Evolutionary conservation across 257 asterid genomes (phyloP), one percentile per base, ranked within the genome.

Genomic region (Lithospermum erythrorhizon): DNA sequence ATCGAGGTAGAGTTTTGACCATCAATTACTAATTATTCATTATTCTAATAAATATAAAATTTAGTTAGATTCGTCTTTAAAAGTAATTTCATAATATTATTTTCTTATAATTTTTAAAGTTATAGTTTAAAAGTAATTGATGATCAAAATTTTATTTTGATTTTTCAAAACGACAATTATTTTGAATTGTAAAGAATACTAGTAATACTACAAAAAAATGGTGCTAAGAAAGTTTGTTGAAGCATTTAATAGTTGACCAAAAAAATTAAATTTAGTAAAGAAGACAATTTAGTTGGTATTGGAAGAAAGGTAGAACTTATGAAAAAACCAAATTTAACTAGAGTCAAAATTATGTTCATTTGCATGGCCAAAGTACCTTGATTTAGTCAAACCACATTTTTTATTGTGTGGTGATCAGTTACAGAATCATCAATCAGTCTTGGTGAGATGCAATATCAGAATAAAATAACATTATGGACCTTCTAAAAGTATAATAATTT

Each of bases 351-450:
- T 41, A 37, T 61, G 53, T 19, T 16, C 25, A 21, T 52, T 23
- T 53, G 57, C 24, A 53, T 19, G 57, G 25, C 25, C 27, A 18
- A 20, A 15, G 32, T 22, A 55, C 16, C 17, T 55, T 21, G 37
- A 22, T 27, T 22, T 20, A n/a, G 14, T 20, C 24, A 20, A 53
- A n/a, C 8, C 67, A 22, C 19, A 20, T 30, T 24, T 27, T 53
- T 59, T 48, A 35, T 54, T 23, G 58, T 45, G 62, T 62, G 22
- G 63, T n/a, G 64, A 75, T 70, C 57, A 63, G 68, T 70, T 52
- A 63, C 73, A 67, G 65, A 60, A 71, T 75, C 76, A 64, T 59
- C 49, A 57, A 57, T 64, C 15, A 35, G 21, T 58, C 58, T 67
- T 22, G 47, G 61, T 22, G 58, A 62, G 51, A 51, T 17, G 27